phyloP scores from a whole-genome alignment of 352 stramenopile genomes.

The Globisporangium uncinulatum region DNA sequence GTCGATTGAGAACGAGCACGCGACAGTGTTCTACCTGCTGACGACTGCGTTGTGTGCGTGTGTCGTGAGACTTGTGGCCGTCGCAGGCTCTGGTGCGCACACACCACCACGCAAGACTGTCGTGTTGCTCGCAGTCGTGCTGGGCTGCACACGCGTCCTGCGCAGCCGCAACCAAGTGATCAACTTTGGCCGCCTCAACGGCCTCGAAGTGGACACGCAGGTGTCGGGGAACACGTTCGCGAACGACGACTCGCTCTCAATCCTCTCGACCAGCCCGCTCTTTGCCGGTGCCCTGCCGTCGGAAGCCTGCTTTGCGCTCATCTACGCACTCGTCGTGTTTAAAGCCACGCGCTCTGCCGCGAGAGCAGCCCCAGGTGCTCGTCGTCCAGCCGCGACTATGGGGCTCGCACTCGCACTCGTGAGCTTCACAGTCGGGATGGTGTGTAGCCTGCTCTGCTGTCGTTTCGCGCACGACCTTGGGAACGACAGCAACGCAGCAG shows the following conservation, averaged over 20 bases:
- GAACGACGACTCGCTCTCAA: constrained; percentile 70
- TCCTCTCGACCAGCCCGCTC: constrained; percentile 64
- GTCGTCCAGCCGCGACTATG: neutral
- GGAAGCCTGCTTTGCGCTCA: constrained; percentile 22
- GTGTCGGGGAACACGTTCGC: constrained; percentile 66
- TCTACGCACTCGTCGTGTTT: constrained; percentile 28
- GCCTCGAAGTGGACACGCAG: constrained; percentile 35
- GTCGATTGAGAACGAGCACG: constrained; percentile 89
- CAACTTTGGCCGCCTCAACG: constrained; percentile 81
- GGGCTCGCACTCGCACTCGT: constrained; percentile 8
- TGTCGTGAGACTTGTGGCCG: constrained; percentile 14
- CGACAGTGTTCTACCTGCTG: constrained; percentile 70
- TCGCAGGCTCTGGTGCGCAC: too few species aligned
- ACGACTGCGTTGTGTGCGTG: constrained; percentile 35
- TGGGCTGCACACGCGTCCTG: constrained; percentile 52
- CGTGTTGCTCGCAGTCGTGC: constrained; percentile 20
- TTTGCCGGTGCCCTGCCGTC: constrained; percentile 23
- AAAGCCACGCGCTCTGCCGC: constrained; percentile 4
- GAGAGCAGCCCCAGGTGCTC: constrained; percentile 12
- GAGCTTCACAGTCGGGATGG: constrained; percentile 23
- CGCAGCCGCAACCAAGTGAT: constrained; percentile 83
- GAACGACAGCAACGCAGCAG: neutral
- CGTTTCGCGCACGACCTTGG: constrained; percentile 8
- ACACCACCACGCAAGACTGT: neutral
- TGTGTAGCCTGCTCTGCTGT: constrained; percentile 14